Percentiles rank a stretch among this genome's conserved stretches.
Evolutionary conservation across 345 rosid genomes (phyloP).

Genomic region (Pugionium cornutum): DNA sequence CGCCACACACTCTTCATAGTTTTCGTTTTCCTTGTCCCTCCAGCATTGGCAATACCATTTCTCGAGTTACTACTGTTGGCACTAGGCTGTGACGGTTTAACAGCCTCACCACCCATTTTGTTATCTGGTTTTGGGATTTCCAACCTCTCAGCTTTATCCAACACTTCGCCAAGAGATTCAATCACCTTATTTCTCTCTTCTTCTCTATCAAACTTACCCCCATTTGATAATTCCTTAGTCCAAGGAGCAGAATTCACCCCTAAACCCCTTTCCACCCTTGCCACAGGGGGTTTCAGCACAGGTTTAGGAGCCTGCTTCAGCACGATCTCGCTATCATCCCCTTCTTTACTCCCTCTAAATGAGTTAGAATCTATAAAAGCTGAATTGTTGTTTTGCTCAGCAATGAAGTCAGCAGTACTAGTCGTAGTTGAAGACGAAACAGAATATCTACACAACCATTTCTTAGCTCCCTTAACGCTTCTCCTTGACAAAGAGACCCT

Average conservation of each 20-base stretch:
- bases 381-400: constrained; percentile 60
- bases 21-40: constrained; percentile 50
- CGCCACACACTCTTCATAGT: constrained; percentile 94
- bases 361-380: constrained; percentile 53
- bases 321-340: constrained; percentile 53
- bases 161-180: constrained; percentile 83
- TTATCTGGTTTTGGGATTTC: constrained; percentile 51
- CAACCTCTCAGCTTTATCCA: constrained; percentile 84
- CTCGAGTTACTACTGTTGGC: constrained; percentile 34
- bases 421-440: constrained; percentile 49
- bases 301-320: constrained; percentile 88
- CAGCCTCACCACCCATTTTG: constrained; percentile 45
- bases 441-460: constrained; percentile 83
- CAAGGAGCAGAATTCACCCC: constrained; percentile 44
- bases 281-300: constrained; percentile 52
- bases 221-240: constrained; percentile 36
- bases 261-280: constrained; percentile 40
- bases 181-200: constrained; percentile 70
- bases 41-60: constrained; percentile 40
- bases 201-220: constrained; percentile 43
- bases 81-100: constrained; percentile 38
- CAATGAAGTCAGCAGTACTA: constrained; percentile 61
- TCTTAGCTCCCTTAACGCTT: constrained; percentile 48
- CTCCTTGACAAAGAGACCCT: constrained; percentile 60
- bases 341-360: constrained; percentile 46